Base-by-base conservation (phyloP, 306 rosid species). In the Sesbania bispinosa region DNA sequence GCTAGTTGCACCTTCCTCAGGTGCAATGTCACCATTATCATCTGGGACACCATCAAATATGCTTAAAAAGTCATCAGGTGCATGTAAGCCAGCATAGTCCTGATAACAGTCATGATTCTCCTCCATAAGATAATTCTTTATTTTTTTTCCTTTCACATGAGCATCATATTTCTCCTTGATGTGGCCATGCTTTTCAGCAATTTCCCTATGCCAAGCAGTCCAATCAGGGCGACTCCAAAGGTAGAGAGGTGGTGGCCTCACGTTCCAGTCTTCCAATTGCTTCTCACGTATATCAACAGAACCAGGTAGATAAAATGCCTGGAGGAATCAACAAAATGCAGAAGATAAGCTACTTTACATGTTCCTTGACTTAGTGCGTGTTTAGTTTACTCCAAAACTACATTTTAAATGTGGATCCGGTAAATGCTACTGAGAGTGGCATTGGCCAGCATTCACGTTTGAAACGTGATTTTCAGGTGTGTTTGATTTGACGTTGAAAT, bases 261-360 rank as follows among this genome's bases (percentile, higher is more conserved):
- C 2, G 55, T 87, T 87, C 92, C 89, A 87, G 59, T 87, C 89
- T 46, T 87, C 92, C 77, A 87, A 16, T 80, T 57, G 82, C 70
- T 87, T 84, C 61, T 87, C 47, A 10, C 30, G 80, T 13, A 4
- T 53, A 73, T 87, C 92, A 54, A 87, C 62, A 20, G 89, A 87
- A 33, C 89, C 89, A 4, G 89, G 89, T 3, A 87, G 87, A 82
- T 84, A 87, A 77, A 87, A 84, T 43, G 92, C 80, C 89, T 87
- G 82, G 24, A 62, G 35, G 62, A 42, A 72, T 43, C 19, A 52
- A 71, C 62, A 43, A 63, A 71, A 75, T 27, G 55, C 16, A 67
- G n/a, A 57, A 47, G 50, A 43, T 64, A 1, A 80, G 61, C 41
- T 48, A 67, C 14, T 67, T 27, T 48, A 48, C 11, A 53, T 70